phyloP scores from a whole-genome alignment of 306 rosid genomes.

The Vigna unguiculata region DNA sequence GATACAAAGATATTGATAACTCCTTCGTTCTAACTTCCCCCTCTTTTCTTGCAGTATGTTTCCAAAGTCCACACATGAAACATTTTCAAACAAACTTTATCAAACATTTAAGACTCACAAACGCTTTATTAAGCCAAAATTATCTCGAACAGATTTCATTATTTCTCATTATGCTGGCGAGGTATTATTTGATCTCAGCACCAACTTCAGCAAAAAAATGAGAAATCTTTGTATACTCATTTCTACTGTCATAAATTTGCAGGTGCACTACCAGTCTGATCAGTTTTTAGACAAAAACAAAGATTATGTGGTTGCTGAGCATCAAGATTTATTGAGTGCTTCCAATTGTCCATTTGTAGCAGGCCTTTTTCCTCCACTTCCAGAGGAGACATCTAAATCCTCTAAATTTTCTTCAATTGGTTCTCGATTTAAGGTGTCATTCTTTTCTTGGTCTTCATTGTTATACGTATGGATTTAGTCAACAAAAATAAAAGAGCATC shows the following conservation, averaged over 20 bases:
- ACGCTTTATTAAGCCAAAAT: slow-evolving; percentile 96
- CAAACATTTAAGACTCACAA: slow-evolving; percentile 90
- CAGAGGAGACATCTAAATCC: slow-evolving; percentile 91
- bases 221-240: slow-evolving; percentile 36
- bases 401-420: slow-evolving; percentile 97
- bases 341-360: slow-evolving; percentile 95
- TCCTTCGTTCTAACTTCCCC: slow-evolving; percentile 41
- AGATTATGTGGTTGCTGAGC: slow-evolving; percentile 96
- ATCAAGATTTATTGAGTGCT: slow-evolving; percentile 89
- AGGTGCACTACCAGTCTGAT: slow-evolving; percentile 93
- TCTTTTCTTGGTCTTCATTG: slow-evolving; percentile 28
- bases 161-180: slow-evolving; percentile 98
- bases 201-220: slow-evolving; percentile 34
- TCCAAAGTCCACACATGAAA: slow-evolving; percentile 99
- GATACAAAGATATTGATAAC: slow-evolving; percentile 30
- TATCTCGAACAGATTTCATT: slow-evolving; percentile 92
- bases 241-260: slow-evolving; percentile 51
- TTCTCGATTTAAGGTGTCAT: slow-evolving; percentile 91
- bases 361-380: slow-evolving; percentile 96
- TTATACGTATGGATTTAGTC: slow-evolving; percentile 24
- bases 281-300: slow-evolving; percentile 99
- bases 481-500: slow-evolving; percentile 23
- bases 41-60: slow-evolving; percentile 84
- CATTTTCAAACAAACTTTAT: slow-evolving; percentile 97
- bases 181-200: slow-evolving; percentile 56